Evolutionary conservation across 78 protist genomes (phyloP).

Genomic region (Dictyostelium citrinum): DNA sequence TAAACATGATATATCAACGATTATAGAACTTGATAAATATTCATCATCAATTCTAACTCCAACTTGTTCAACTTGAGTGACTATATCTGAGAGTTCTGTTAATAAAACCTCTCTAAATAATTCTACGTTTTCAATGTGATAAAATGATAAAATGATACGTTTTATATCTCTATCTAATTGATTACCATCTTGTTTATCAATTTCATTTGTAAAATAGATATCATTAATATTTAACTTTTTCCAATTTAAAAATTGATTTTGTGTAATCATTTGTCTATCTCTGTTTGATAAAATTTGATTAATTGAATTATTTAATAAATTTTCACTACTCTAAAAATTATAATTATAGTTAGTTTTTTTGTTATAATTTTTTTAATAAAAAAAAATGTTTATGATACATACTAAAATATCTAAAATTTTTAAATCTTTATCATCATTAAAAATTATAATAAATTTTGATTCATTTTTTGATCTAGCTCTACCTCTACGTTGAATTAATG

Average conservation of each 20-base stretch:
- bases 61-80: background rate
- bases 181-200: background rate
- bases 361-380: too few species aligned
- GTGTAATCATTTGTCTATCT: background rate
- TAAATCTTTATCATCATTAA: background rate
- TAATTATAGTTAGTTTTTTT: background rate
- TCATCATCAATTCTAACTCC: background rate
- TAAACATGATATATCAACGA: background rate
- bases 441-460: background rate
- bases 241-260: background rate
- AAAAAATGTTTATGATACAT: too few species aligned
- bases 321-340: slow-evolving; percentile 8
- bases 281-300: background rate
- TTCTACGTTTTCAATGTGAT: background rate
- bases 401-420: background rate
- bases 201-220: background rate
- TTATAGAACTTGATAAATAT: background rate
- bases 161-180: background rate
- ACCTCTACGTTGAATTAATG: slow-evolving; percentile 53
- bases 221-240: background rate
- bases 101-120: background rate
- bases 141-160: background rate
- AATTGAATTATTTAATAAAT: slow-evolving; percentile 4
- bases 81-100: background rate
- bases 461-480: slow-evolving; percentile 18